Conservation (phyloP, 108 stramenopile genomes). For the Fragilaria radians region DNA sequence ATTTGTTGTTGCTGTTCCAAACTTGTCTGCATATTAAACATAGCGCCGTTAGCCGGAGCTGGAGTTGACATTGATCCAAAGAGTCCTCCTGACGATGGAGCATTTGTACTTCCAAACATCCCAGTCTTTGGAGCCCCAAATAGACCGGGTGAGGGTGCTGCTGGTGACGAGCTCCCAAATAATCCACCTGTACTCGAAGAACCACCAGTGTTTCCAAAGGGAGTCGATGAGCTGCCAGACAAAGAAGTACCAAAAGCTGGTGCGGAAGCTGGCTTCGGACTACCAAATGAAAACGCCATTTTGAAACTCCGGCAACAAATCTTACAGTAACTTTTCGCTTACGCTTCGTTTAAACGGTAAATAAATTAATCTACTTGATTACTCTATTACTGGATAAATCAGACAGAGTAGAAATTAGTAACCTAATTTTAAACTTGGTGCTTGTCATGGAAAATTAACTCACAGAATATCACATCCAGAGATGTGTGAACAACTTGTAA, state of each 20-base stretch:
- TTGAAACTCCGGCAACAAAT: no score
- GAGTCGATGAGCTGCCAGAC: constrained; percentile 28
- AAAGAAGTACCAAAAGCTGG: constrained; percentile 10
- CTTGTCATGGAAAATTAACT: no score
- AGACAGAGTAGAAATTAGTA: no score
- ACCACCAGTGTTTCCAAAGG: constrained; percentile 47
- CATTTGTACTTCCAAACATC: constrained; percentile 48
- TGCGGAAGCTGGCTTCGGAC: constrained; percentile 11
- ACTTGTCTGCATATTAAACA: constrained; percentile 29
- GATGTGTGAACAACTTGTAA: no score
- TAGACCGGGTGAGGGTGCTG: constrained; percentile 39
- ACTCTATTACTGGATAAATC: no score
- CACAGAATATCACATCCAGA: no score
- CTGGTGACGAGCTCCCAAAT: constrained; percentile 31
- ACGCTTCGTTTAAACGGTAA: no score
- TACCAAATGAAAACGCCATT: neutral
- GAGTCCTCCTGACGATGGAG: constrained; percentile 25
- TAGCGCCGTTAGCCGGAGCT: constrained; percentile 21
- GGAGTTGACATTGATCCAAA: constrained; percentile 39
- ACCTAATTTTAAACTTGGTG: no score
- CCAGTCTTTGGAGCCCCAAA: constrained; percentile 42
- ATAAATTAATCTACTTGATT: no score
- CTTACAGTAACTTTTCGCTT: no score
- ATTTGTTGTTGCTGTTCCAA: constrained; percentile 5
- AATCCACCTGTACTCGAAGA: constrained; percentile 41